Evolutionary conservation across 2,329 filamentous ascomycete genomes (phyloP).

Genomic region (Fusarium temperatum): DNA sequence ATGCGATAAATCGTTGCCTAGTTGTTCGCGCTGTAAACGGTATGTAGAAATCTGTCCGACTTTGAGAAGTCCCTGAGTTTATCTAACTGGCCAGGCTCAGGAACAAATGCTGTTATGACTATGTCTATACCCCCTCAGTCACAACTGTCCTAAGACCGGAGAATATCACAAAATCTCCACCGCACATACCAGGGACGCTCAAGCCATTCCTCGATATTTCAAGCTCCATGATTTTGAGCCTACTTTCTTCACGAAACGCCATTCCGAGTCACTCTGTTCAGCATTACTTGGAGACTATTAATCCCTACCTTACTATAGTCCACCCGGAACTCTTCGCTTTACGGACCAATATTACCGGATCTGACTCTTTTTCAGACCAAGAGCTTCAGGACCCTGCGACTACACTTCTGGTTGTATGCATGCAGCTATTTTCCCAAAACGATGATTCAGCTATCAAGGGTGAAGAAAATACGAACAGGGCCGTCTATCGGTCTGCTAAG

Average conservation of each 20-base stretch:
- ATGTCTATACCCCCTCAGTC: conserved; percentile 46
- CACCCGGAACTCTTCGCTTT: conserved; percentile 50
- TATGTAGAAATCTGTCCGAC: conserved; percentile 10
- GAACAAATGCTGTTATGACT: conserved; percentile 47
- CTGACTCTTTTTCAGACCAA: conserved; percentile 4
- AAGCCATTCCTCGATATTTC: conserved; percentile 47
- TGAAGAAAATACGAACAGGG: conserved; percentile 47
- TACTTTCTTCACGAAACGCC: conserved; percentile 45
- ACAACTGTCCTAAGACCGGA: conserved; percentile 42
- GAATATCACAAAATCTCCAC: conserved; percentile 18
- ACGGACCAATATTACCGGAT: conserved; percentile 22
- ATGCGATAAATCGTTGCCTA: conserved; percentile 47
- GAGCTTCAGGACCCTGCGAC: conserved; percentile 39
- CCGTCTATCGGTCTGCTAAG: conserved; percentile 50
- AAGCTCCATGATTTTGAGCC: conserved; percentile 49
- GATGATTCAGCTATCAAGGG: conserved; percentile 45
- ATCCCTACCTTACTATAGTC: conserved; percentile 53
- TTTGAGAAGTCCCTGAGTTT: not conserved
- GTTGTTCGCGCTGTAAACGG: conserved; percentile 48
- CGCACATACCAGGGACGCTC: conserved; percentile 35
- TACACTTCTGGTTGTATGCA: conserved; percentile 53
- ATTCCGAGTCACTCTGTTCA: conserved; percentile 47
- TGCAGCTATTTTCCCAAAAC: conserved; percentile 51
- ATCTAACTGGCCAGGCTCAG: conserved; percentile 26
- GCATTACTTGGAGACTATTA: conserved; percentile 51